Evolutionary conservation across 2,329 filamentous ascomycete genomes (phyloP).

Genomic region (Bretziella fagacearum): DNA sequence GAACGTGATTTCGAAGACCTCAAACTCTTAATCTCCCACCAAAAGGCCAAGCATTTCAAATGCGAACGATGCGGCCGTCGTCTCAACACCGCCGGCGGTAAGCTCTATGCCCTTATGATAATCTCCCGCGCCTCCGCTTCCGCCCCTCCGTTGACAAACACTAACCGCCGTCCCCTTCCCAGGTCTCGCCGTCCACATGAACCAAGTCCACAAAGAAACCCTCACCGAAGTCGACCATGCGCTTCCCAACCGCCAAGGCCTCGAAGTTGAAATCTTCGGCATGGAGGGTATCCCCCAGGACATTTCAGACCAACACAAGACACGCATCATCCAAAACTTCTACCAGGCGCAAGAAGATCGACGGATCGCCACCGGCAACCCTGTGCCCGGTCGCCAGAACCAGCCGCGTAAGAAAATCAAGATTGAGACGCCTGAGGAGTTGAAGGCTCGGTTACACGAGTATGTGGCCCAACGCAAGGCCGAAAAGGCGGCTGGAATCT

Average conservation of each 20-base stretch:
- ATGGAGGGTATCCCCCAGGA: constrained; percentile 94
- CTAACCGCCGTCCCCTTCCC: constrained; percentile 12
- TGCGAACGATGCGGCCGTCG: constrained; percentile 79
- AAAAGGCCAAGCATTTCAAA: constrained; percentile 99
- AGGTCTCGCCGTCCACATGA: constrained; percentile 95
- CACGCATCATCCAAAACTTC: constrained; percentile 70
- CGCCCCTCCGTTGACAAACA: neutral
- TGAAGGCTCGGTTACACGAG: constrained; percentile 65
- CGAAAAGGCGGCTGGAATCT: constrained; percentile 30
- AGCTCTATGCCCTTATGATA: constrained; percentile 14
- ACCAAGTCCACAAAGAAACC: constrained; percentile 93
- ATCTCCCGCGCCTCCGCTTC: neutral
- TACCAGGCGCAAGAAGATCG: constrained; percentile 74
- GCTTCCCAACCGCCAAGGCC: constrained; percentile 63
- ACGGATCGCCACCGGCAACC: constrained; percentile 68
- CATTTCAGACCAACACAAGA: constrained; percentile 64
- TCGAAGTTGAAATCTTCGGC: constrained; percentile 92
- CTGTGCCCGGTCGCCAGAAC: constrained; percentile 46
- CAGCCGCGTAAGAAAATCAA: constrained; percentile 54
- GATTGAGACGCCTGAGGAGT: constrained; percentile 56
- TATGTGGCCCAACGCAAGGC: constrained; percentile 54
- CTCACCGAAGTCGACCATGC: constrained; percentile 82
- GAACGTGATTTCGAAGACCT: constrained; percentile 96
- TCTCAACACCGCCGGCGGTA: constrained; percentile 88
- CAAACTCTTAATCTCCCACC: constrained; percentile 90